Evolutionary conservation across 2,329 filamentous ascomycete genomes (phyloP).

Genomic region (Colletotrichum sp.): DNA sequence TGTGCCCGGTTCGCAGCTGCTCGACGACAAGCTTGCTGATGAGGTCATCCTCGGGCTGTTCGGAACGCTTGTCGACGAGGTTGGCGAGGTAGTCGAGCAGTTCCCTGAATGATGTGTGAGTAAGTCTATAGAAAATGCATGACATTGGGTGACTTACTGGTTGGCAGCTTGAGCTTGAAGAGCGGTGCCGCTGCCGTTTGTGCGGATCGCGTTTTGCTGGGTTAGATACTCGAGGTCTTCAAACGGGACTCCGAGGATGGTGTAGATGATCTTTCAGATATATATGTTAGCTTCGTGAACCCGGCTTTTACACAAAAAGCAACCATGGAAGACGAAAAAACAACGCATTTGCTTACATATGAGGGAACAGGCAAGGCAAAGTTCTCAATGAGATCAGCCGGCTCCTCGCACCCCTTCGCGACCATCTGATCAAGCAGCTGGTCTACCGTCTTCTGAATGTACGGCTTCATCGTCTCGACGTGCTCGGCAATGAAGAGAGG

Average conservation of each 20-base stretch:
- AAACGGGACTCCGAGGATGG: conserved; percentile 52
- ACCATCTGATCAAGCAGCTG: conserved; percentile 44
- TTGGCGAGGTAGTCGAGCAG: conserved; percentile 49
- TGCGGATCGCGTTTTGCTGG: conserved; percentile 49
- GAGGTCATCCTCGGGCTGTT: conserved; percentile 48
- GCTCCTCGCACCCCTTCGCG: conserved; percentile 37
- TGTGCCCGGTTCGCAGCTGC: conserved; percentile 36
- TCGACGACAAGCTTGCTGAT: conserved; percentile 49
- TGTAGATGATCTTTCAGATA: conserved; percentile 49
- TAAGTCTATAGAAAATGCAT: background rate
- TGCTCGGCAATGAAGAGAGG: conserved; percentile 44
- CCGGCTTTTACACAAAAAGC: background rate
- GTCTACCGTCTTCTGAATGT: conserved; percentile 51
- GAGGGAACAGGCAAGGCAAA: conserved; percentile 54
- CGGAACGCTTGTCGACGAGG: conserved; percentile 44
- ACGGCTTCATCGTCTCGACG: conserved; percentile 44
- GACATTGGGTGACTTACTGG: conserved; percentile 30
- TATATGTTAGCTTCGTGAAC: background rate
- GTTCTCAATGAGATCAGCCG: conserved; percentile 50
- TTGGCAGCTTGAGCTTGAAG: conserved; percentile 50
- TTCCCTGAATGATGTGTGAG: conserved; percentile 28
- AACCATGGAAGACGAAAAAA: background rate
- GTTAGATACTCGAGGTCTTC: conserved; percentile 51
- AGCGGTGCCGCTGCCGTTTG: conserved; percentile 51
- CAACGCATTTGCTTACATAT: conserved; percentile 35